Base-by-base conservation (phyloP, 768 basidiomycete genomes). In the Suillus lakei region DNA sequence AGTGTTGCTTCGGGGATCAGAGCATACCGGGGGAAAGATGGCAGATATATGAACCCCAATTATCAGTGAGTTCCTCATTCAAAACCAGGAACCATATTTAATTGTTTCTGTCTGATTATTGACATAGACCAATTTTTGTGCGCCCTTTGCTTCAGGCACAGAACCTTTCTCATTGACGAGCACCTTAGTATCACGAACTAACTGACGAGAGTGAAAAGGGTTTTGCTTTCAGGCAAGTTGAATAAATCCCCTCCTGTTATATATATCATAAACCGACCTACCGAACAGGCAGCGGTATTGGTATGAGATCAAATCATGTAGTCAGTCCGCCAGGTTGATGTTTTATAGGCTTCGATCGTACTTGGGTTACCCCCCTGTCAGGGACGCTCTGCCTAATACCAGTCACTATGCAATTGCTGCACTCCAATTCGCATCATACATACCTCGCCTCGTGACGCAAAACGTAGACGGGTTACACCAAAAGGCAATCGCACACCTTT, bases 401-500 rank as follows among this genome's bases (percentile, higher is more conserved):
- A 96, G 92, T 0, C 97, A 99, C 74, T 93, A 86, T 70, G 90
- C 93, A 10, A 79, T 99, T 32, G 91, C 93, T 6, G 93, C 95
- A 3, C 81, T 98, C 55, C 91, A 93, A 71, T 82, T 93, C 68
- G 78, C 90, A 10, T 85, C 84, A 3, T 76, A 88, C 61, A 81
- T 92, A 23, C 77, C 83, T 26, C 79, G 80, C 32, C 75, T 96
- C 38, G 88, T 98, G 67, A 99, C 97, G 0, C 91, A 91, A 76
- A 93, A 93, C 69, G 96, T 99, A n/a, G 97, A 99, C 72, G 96
- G 95, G 2, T 85, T 99, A 7, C 96, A 98, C 72, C 89, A 89
- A 60, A 94, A 93, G 77, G 92, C 94, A 9, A 77, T 92, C 23
- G 64, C 77, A 41, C 77, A 78, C 73, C 82, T 84, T 66, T 79